Conservation (phyloP, 2,329 filamentous ascomycete genomes). For the Aspergillus sp. region DNA sequence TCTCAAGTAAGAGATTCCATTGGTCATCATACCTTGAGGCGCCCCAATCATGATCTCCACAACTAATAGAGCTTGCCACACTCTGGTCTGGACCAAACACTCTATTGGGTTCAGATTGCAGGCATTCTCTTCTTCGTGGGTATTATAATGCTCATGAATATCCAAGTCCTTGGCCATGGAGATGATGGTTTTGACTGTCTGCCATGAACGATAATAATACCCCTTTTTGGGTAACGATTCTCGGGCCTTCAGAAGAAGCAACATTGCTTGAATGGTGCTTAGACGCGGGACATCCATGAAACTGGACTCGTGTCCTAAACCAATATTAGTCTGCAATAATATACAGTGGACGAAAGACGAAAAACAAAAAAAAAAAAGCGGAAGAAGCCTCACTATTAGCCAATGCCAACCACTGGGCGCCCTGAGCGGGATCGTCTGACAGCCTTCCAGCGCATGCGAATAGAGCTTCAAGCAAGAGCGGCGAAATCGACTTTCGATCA, state of each 20-base stretch:
- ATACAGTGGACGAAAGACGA: constrained; percentile 3
- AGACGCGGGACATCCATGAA: constrained; percentile 91
- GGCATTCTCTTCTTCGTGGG: constrained; percentile 71
- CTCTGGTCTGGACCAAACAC: constrained; percentile 79
- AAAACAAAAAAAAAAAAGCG: background rate
- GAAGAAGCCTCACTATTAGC: constrained; percentile 71
- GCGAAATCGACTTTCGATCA: constrained; percentile 82
- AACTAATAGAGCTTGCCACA: constrained; percentile 87
- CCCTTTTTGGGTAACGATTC: constrained; percentile 91
- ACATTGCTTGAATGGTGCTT: constrained; percentile 87
- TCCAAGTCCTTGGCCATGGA: constrained; percentile 93
- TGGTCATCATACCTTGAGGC: constrained; percentile 71
- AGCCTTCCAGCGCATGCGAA: constrained; percentile 87
- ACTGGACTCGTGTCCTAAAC: constrained; percentile 79
- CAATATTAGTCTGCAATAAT: constrained; percentile 19
- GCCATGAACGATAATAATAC: constrained; percentile 97
- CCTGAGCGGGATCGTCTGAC: constrained; percentile 80
- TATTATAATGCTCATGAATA: constrained; percentile 81
- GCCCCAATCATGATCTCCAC: constrained; percentile 92
- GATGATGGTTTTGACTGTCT: constrained; percentile 88
- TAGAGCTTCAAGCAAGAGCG: constrained; percentile 83
- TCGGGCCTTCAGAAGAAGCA: constrained; percentile 86
- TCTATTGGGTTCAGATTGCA: constrained; percentile 74
- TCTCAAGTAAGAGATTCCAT: background rate
- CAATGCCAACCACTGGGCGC: constrained; percentile 89